phyloP scores from a whole-genome alignment of 352 stramenopile genomes.

The Phytophthora foliorum region DNA sequence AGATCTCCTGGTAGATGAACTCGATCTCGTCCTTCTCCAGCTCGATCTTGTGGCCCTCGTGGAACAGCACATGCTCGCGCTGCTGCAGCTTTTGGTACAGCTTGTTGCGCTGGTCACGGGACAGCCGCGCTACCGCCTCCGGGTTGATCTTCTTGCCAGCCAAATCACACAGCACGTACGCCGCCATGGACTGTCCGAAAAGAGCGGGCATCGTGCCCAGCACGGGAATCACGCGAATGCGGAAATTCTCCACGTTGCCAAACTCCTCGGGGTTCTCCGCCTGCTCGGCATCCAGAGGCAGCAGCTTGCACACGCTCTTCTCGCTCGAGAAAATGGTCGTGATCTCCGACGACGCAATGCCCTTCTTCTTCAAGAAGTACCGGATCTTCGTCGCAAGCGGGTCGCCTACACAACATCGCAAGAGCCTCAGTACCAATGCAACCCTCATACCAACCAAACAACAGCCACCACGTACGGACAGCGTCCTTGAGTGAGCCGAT shows the following conservation, averaged over 20 bases:
- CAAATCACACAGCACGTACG: slow-evolving; percentile 95
- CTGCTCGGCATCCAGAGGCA: slow-evolving; percentile 95
- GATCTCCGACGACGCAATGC: slow-evolving; percentile 72
- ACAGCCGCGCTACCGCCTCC: slow-evolving; percentile 72
- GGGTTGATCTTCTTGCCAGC: slow-evolving; percentile 91
- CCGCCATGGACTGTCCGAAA: slow-evolving; percentile 97
- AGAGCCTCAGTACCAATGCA: slow-evolving; percentile 16
- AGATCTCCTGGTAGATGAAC: slow-evolving; percentile 90
- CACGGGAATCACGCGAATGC: slow-evolving; percentile 96
- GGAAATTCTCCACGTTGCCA: slow-evolving; percentile 97
- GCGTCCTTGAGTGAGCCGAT: slow-evolving; percentile 96
- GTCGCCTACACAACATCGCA: slow-evolving; percentile 70
- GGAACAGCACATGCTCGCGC: slow-evolving; percentile 72
- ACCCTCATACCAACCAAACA: slow-evolving; percentile 4
- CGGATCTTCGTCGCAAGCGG: slow-evolving; percentile 96
- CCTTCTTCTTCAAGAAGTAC: slow-evolving; percentile 93
- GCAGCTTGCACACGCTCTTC: slow-evolving; percentile 96
- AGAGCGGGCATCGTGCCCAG: slow-evolving; percentile 96
- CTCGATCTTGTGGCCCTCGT: slow-evolving; percentile 67
- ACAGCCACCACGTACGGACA: slow-evolving; percentile 61
- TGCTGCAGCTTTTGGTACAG: slow-evolving; percentile 86
- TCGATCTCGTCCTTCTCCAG: slow-evolving; percentile 90
- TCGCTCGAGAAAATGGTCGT: slow-evolving; percentile 96
- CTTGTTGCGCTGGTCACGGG: slow-evolving; percentile 89
- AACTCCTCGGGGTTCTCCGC: slow-evolving; percentile 91